Evolutionary conservation across 352 stramenopile genomes (phyloP).

Genomic region (Thraustochytrium striatum): DNA sequence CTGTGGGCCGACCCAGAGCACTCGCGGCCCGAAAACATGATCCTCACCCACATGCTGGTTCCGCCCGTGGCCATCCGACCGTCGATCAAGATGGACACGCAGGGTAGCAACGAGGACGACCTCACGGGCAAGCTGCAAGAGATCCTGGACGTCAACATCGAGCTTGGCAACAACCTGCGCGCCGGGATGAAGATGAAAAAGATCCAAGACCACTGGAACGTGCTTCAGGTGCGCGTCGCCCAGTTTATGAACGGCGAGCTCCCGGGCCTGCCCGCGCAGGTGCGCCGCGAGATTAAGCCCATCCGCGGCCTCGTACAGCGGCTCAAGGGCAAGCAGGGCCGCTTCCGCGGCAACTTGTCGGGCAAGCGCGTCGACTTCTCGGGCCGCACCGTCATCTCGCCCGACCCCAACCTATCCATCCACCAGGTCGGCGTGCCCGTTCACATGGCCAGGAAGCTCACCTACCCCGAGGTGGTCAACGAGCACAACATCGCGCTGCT

Average conservation of each 20-base stretch:
- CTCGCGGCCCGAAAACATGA: slow-evolving; percentile 92
- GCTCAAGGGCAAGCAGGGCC: slow-evolving; percentile 94
- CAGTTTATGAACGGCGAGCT: slow-evolving; percentile 98
- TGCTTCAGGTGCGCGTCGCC: slow-evolving; percentile 91
- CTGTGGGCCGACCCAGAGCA: slow-evolving; percentile 91
- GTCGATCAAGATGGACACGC: slow-evolving; percentile 93
- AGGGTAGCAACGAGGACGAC: slow-evolving; percentile 95
- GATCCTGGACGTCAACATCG: slow-evolving; percentile 98
- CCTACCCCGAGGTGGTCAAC: slow-evolving; percentile 94
- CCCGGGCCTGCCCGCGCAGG: slow-evolving; percentile 88
- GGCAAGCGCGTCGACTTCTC: slow-evolving; percentile 99
- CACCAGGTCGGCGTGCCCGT: slow-evolving; percentile 89
- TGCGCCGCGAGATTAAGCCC: slow-evolving; percentile 76
- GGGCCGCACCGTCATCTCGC: slow-evolving; percentile 97
- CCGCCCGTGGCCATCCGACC: slow-evolving; percentile 97
- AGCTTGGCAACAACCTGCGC: slow-evolving; percentile 83
- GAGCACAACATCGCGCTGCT: slow-evolving; percentile 97
- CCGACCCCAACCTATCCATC: slow-evolving; percentile 95
- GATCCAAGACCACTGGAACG: slow-evolving; percentile 99
- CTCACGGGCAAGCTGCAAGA: slow-evolving; percentile 98
- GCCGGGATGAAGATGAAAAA: slow-evolving; percentile 94
- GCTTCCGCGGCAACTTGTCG: slow-evolving; percentile 97
- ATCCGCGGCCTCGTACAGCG: slow-evolving; percentile 95
- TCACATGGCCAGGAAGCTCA: slow-evolving; percentile 94
- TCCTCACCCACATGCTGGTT: slow-evolving; percentile 94